Percentiles rank a stretch among this genome's conserved stretches.
Evolutionary conservation across 202 grass and related monocot genomes (phyloP).

Genomic region (Setaria italica): DNA sequence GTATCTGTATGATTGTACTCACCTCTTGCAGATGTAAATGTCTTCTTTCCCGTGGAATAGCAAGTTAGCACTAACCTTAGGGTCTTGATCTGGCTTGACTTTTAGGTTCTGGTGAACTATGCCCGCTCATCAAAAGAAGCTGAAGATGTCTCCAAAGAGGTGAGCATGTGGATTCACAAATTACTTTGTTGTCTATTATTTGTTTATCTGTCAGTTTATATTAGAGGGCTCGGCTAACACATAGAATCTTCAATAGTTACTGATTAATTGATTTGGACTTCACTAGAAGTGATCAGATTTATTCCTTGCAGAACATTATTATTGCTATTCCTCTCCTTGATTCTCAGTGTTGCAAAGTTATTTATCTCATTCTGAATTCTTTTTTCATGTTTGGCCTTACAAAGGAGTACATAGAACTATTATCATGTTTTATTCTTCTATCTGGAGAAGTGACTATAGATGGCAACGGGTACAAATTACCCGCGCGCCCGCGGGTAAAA

Average conservation of each 20-base stretch:
- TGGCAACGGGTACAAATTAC: no score
- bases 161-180: slow-evolving; percentile 32
- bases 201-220: not conserved
- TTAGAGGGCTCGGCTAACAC: not conserved
- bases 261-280: slow-evolving; percentile 23
- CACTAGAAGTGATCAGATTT: slow-evolving; percentile 18
- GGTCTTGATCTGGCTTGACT: not conserved
- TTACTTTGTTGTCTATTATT: slow-evolving; percentile 22
- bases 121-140: slow-evolving; percentile 95
- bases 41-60: not conserved
- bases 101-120: slow-evolving; percentile 67
- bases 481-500: no score
- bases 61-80: not conserved
- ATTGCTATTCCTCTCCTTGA: not conserved
- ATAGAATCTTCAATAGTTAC: slow-evolving; percentile 7
- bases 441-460: not conserved
- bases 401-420: not conserved
- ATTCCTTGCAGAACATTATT: not conserved
- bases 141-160: slow-evolving; percentile 92
- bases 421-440: not conserved
- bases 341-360: not conserved
- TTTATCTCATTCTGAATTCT: not conserved
- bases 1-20: not conserved
- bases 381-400: slow-evolving; percentile 16
- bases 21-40: not conserved